These are phyloP conservation scores for Trifolium repens DNA, from an alignment of 306 rosid species.

Conservation along the genomic window DNA sequence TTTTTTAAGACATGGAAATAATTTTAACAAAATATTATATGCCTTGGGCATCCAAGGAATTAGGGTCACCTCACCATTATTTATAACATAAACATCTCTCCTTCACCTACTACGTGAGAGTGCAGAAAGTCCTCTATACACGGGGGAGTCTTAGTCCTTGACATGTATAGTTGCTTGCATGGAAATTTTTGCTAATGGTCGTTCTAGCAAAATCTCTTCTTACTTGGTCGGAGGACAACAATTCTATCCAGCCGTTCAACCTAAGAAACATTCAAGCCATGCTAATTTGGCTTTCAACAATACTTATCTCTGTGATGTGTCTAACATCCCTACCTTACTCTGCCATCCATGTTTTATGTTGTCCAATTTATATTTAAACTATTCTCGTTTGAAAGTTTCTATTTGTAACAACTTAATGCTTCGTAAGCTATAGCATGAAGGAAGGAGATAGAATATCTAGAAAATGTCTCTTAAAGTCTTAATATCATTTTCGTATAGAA, in stretches of 20 bases:
- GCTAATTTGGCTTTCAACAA: neutral
- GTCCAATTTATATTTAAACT: neutral
- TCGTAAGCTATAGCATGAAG: neutral
- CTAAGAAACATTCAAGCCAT: neutral
- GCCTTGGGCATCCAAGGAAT: conserved; percentile 1
- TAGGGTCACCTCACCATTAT: conserved; percentile 19
- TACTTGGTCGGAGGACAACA: neutral
- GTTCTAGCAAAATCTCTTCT: neutral
- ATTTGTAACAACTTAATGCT: neutral
- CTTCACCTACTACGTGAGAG: neutral
- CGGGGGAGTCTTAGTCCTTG: neutral
- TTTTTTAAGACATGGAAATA: neutral
- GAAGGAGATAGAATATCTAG: neutral
- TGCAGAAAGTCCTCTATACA: neutral
- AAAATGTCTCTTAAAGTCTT: neutral
- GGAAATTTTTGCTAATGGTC: neutral
- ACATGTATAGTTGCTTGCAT: neutral
- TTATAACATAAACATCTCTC: conserved; percentile 11
- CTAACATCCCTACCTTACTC: neutral
- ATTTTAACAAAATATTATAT: conserved; percentile 24
- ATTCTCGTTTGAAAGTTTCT: neutral
- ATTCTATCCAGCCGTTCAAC: neutral
- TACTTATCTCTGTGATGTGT: neutral
- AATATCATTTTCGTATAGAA: neutral
- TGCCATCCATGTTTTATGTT: neutral